Evolutionary conservation across 1,284 basidiomycete genomes (phyloP), one percentile per base, ranked within the genome.

Genomic region (Cerioporus squamosus): DNA sequence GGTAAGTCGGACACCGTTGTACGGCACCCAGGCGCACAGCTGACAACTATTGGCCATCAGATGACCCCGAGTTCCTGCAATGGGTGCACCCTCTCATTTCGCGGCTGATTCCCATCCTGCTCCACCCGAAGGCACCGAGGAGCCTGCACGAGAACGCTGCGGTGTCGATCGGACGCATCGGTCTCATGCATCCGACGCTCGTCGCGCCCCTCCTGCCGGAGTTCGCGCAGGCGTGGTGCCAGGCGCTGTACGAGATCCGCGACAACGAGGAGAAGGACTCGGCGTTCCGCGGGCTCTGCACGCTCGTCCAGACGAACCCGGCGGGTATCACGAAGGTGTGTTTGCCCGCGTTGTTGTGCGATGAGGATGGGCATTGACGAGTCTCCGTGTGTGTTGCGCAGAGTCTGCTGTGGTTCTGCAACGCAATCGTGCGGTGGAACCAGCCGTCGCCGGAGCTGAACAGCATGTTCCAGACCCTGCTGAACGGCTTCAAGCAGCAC

Each of bases 251-350:
- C 76, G 97, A 99, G 74, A 99, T 99, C 74, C 92, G 97, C 67
- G 97, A 99, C 73, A 99, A 99, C 71, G 97, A 99, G 68, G 97
- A 99, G 79, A 99, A 99, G 78, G 97, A 98, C 72, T 97, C 95
- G n/a, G 97, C 97, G 5, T 99, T 99, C 85, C 83, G 95, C 58
- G 97, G 97, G 2, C 85, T 99, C 68, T 99, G 97, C 77, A 94
- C 94, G 54, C 90, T 98, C 60, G 95, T 99, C 64, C 93, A 96
- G 75, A 86, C 87, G 50, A 98, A 98, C 72, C 97, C 97, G 12
- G 87, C 86, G 51, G 95, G 95, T 2, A 93, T 97, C 61, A 85
- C 93, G 49, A 92, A 92, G 82, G 93, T 91, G 20, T 31, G 62
- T 36, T 36, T 58, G 38, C 43, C 45, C 17, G 39, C 18, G 36